These are phyloP conservation scores for Torulaspora delbrueckii DNA, from an alignment of 805 yeast genomes.

Conservation along the genomic window DNA sequence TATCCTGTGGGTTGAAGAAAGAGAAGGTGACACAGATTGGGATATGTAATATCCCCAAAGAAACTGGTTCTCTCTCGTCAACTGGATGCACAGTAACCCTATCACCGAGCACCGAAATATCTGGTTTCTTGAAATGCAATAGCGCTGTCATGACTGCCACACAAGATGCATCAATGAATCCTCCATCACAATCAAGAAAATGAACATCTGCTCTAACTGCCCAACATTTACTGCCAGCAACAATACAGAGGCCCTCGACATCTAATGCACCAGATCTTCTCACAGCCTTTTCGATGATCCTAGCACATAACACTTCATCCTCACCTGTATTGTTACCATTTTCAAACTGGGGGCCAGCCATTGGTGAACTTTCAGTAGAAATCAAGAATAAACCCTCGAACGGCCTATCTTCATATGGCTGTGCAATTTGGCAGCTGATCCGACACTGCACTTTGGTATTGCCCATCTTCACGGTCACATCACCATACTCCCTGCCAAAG, in stretches of 20 bases:
- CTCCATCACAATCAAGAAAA: constrained; percentile 87
- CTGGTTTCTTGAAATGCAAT: constrained; percentile 79
- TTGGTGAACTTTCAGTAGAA: constrained; percentile 79
- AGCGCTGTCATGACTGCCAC: constrained; percentile 85
- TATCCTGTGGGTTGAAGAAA: constrained; percentile 65
- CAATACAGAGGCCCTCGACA: constrained; percentile 81
- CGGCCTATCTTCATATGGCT: constrained; percentile 87
- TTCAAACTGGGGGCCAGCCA: constrained; percentile 86
- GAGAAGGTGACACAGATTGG: constrained; percentile 88
- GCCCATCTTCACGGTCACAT: constrained; percentile 74
- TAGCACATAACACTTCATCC: constrained; percentile 72
- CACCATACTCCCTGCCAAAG: constrained; percentile 72
- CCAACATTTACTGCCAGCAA: constrained; percentile 92
- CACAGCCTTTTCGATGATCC: constrained; percentile 87
- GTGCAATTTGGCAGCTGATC: constrained; percentile 67
- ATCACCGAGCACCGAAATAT: constrained; percentile 65
- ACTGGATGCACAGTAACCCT: constrained; percentile 61
- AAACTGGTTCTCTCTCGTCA: constrained; percentile 81
- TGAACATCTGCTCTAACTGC: constrained; percentile 84
- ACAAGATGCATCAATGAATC: constrained; percentile 84
- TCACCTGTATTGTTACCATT: constrained; percentile 62
- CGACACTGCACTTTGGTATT: constrained; percentile 47
- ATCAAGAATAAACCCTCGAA: constrained; percentile 87
- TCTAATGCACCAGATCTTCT: constrained; percentile 88
- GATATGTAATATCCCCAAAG: constrained; percentile 77